A percentile compares a stretch with the other conserved stretches of the same genome.
Conservation (phyloP, 768 basidiomycete genomes). For the Leccinum subgranulosum region DNA sequence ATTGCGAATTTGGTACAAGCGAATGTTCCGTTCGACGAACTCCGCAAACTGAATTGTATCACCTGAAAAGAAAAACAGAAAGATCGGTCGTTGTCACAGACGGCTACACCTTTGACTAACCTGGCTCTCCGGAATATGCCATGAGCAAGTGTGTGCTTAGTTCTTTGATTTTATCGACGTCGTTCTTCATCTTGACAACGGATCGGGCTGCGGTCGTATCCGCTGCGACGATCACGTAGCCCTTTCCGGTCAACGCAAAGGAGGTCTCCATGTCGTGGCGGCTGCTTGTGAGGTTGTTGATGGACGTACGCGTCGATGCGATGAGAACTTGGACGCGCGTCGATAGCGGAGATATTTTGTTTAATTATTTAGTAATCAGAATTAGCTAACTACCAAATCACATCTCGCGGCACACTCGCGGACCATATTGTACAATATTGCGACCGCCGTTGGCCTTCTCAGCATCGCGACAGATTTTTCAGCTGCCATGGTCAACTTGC, state of each 20-base stretch:
- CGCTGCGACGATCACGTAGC: constrained; percentile 88
- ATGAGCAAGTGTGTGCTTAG: constrained; percentile 90
- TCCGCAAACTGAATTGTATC: constrained; percentile 98
- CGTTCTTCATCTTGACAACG: constrained; percentile 96
- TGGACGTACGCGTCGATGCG: constrained; percentile 19
- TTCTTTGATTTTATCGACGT: constrained; percentile 95
- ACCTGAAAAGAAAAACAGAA: constrained; percentile 43
- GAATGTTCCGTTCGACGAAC: constrained; percentile 92
- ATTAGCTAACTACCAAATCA: not conserved
- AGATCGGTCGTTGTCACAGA: not conserved
- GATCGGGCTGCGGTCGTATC: constrained; percentile 88
- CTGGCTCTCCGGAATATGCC: constrained; percentile 94
- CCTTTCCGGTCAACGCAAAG: constrained; percentile 89
- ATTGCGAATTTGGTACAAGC: constrained; percentile 94
- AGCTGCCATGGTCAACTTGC: not conserved
- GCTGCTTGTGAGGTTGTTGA: constrained; percentile 6
- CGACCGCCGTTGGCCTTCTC: not conserved
- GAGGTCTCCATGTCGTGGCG: constrained; percentile 75
- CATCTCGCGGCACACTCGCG: not conserved
- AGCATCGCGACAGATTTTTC: not conserved
- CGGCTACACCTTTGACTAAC: constrained; percentile 34
- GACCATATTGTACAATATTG: not conserved
- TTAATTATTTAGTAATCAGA: constrained; percentile 6
- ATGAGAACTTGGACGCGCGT: constrained; percentile 27
- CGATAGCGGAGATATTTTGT: constrained; percentile 7